Evolutionary conservation across 768 basidiomycete genomes (phyloP).

Genomic region (Hysterangium stoloniferum): DNA sequence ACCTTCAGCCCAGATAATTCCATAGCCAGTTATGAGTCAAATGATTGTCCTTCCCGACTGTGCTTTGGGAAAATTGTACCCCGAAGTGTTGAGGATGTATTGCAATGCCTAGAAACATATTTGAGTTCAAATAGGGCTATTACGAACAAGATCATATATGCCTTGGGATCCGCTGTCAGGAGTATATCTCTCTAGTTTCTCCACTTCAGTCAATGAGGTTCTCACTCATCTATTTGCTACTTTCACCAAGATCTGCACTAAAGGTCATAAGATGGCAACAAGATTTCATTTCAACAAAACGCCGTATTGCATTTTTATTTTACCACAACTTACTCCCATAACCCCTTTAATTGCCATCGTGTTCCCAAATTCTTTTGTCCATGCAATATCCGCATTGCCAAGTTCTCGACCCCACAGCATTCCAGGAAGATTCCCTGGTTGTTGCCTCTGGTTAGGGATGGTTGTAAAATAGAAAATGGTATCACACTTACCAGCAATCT

Average conservation of each 20-base stretch:
- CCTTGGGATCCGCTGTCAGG: background rate
- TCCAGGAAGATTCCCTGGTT: conserved; percentile 4
- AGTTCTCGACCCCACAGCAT: background rate
- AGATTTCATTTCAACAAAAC: background rate
- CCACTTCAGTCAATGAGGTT: too few relatives aligned
- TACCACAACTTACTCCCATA: background rate
- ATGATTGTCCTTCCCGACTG: conserved; percentile 30
- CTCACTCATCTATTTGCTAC: too few relatives aligned
- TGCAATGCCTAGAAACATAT: conserved; percentile 16
- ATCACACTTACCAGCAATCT: conserved; percentile 4
- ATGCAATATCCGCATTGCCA: conserved; percentile 1
- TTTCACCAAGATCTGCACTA: too few relatives aligned
- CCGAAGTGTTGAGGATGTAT: conserved; percentile 22
- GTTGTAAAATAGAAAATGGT: background rate
- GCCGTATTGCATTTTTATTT: background rate
- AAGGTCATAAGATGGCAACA: background rate
- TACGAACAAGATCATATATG: background rate
- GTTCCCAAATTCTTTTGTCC: conserved; percentile 1
- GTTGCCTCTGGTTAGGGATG: background rate
- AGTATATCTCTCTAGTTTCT: background rate
- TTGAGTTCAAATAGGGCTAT: background rate
- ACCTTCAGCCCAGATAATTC: conserved; percentile 50
- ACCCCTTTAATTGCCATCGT: background rate
- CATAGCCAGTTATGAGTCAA: conserved; percentile 42
- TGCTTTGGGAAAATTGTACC: conserved; percentile 21